phyloP scores from a whole-genome alignment of 371 early-diverging fungal genomes.

The Lichtheimia ornata region DNA sequence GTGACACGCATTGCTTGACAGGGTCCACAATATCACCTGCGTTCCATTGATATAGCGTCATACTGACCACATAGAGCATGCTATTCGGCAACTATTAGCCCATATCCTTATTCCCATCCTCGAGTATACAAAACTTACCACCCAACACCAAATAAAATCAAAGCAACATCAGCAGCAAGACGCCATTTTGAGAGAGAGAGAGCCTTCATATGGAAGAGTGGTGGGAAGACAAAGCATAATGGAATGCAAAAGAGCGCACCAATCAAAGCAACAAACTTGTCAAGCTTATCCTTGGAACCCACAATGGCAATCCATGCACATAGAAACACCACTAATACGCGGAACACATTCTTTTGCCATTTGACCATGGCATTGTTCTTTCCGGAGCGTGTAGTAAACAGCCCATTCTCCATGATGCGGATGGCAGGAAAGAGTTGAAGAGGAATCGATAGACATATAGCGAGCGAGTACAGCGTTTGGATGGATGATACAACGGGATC shows the following conservation, averaged over 20 bases:
- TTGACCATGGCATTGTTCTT: constrained; percentile 71
- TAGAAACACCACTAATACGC: constrained; percentile 62
- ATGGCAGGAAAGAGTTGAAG: constrained; percentile 83
- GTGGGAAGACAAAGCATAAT: constrained; percentile 82
- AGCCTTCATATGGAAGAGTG: constrained; percentile 77
- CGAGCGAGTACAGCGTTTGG: constrained; percentile 80
- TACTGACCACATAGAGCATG: constrained; percentile 30
- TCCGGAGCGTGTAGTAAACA: constrained; percentile 65
- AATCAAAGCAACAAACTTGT: constrained; percentile 83
- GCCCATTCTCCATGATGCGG: constrained; percentile 80
- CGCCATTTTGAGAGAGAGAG: constrained; percentile 47
- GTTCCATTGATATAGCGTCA: constrained; percentile 44
- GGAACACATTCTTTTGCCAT: constrained; percentile 88
- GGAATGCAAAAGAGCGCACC: constrained; percentile 68
- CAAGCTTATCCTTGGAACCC: constrained; percentile 73
- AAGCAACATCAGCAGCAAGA: constrained; percentile 45
- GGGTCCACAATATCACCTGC: constrained; percentile 43
- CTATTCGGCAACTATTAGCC: background rate
- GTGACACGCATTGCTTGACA: constrained; percentile 39
- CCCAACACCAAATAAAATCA: constrained; percentile 72
- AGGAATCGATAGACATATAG: constrained; percentile 84
- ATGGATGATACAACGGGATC: constrained; percentile 64
- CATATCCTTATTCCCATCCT: background rate
- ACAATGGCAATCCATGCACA: constrained; percentile 75
- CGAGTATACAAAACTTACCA: constrained; percentile 9